Evolutionary conservation across 2,329 filamentous ascomycete species (phyloP), one percentile per base, ranked within the genome.

Genomic region (Colletotrichum simmondsii): DNA sequence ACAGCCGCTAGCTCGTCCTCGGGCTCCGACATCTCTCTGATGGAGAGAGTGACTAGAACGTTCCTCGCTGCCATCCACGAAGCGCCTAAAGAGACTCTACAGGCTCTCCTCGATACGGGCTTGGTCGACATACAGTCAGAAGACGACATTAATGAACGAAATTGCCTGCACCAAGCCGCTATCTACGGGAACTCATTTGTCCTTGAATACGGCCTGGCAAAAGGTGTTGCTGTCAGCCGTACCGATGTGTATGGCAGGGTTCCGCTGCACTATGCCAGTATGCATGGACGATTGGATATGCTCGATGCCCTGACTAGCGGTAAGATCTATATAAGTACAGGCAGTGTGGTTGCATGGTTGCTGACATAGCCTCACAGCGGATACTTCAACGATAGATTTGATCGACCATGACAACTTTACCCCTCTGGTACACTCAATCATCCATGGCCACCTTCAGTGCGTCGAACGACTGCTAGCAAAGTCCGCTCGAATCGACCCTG

Each of bases 331-430:
- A 10, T 1, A 10, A 52, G 12, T 24, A 28, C 22, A 24, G 42
- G 71, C 75, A 62, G 75, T 57, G 10, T 7, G 30, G 19, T 46
- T 11, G 30, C 22, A 22, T 57, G n/a, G 26, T 65, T 64, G 64
- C 75, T 79, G 64, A 77, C 37, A 5, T 49, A 59, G 49, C 37
- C 42, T 67, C 56, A n/a, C 68, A 91, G 90, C 90, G 26, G 92
- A 93, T 59, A 90, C 91, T 5, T 87, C 90, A 24, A 98, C 95
- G 0, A 93, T 98, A 73, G 92, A 98, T 80, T 87, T 93, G 53
- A 95, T 95, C 79, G 97, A 99, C 79, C 94, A 98, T 79, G 96
- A 99, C 84, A 98, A 98, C 82, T 99, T 98, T 81, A 98, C 96
- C 0, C 95, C 97, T 1, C 85, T 99, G 58, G 97, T 99, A 70